Conservation (phyloP, 2,329 filamentous ascomycete species). For the Fusarium vanettenii region DNA sequence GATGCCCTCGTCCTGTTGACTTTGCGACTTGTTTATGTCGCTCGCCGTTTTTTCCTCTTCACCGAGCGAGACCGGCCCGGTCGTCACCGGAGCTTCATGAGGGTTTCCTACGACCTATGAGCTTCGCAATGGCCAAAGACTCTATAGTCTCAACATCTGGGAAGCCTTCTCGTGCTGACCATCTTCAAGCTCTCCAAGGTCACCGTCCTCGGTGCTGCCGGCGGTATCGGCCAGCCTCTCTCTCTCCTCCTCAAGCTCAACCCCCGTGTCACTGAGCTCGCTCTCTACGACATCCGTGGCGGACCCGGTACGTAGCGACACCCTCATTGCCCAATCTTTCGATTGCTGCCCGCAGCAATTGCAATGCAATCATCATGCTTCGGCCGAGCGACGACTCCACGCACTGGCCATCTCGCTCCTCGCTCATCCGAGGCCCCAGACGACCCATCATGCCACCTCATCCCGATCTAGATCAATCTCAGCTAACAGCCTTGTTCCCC, state of each 20-base stretch:
- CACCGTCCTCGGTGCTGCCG: constrained; percentile 93
- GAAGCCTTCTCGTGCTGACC: constrained; percentile 30
- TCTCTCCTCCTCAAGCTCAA: constrained; percentile 99
- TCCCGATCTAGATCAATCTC: constrained; percentile 11
- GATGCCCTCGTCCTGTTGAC: constrained; percentile 10
- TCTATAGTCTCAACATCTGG: background rate
- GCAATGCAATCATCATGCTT: constrained; percentile 14
- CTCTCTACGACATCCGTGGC: constrained; percentile 97
- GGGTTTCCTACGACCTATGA: background rate
- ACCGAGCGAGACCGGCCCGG: constrained; percentile 34
- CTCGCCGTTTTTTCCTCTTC: constrained; percentile 26
- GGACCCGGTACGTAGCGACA: constrained; percentile 78
- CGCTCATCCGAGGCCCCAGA: background rate
- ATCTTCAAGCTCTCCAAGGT: constrained; percentile 88
- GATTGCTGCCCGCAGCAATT: background rate
- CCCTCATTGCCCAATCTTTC: background rate
- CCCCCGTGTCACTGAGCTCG: constrained; percentile 91
- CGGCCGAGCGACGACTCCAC: background rate
- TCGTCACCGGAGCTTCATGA: background rate
- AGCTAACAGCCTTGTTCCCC: constrained; percentile 35
- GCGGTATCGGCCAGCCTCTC: constrained; percentile 98
- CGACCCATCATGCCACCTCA: constrained; percentile 28
- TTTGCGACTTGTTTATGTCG: constrained; percentile 9
- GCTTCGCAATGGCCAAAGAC: background rate
- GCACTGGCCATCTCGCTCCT: background rate